A percentile compares a stretch with the other conserved stretches of the same genome.
Evolutionary conservation across 2,329 filamentous ascomycete genomes (phyloP).

Genomic region (Cadophora gregata): DNA sequence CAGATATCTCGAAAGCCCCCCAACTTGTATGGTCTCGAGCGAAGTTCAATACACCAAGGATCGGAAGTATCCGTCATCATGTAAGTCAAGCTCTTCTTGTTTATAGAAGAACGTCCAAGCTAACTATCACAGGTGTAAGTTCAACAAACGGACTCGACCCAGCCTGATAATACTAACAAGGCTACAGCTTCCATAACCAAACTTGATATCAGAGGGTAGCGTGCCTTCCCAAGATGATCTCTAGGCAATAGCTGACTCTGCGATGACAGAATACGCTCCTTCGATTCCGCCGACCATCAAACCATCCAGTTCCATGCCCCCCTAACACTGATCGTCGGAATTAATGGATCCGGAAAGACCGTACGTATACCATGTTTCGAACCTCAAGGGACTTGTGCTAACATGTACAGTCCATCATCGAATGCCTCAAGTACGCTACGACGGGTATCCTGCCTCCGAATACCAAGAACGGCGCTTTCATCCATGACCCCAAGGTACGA

Average conservation of each 20-base stretch:
- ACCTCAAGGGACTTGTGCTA: constrained; percentile 25
- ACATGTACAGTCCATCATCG: constrained; percentile 80
- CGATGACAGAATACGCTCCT: constrained; percentile 74
- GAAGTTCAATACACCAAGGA: not conserved
- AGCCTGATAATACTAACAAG: not conserved
- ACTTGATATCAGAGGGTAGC: constrained; percentile 78
- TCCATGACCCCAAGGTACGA: constrained; percentile 88
- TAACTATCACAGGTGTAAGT: constrained; percentile 33
- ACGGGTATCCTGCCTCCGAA: constrained; percentile 94
- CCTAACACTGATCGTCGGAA: constrained; percentile 93
- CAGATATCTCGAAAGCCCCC: not conserved
- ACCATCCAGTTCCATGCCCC: constrained; percentile 88
- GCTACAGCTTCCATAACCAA: constrained; percentile 86
- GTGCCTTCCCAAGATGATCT: too few relatives aligned
- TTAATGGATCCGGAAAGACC: constrained; percentile 97
- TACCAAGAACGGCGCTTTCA: constrained; percentile 85
- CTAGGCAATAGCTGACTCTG: not conserved
- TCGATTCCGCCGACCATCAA: constrained; percentile 76
- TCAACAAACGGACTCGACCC: constrained; percentile 3
- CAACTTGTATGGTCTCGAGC: constrained; percentile 6
- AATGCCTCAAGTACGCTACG: constrained; percentile 97
- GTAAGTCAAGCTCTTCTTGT: constrained; percentile 6
- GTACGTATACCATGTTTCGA: constrained; percentile 44
- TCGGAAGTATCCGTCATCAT: constrained; percentile 16
- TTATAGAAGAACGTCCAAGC: not conserved